Evolutionary conservation across 805 yeast species (phyloP), one percentile per base, ranked within the genome.

Genomic region (Grigorovia transvaalensis): DNA sequence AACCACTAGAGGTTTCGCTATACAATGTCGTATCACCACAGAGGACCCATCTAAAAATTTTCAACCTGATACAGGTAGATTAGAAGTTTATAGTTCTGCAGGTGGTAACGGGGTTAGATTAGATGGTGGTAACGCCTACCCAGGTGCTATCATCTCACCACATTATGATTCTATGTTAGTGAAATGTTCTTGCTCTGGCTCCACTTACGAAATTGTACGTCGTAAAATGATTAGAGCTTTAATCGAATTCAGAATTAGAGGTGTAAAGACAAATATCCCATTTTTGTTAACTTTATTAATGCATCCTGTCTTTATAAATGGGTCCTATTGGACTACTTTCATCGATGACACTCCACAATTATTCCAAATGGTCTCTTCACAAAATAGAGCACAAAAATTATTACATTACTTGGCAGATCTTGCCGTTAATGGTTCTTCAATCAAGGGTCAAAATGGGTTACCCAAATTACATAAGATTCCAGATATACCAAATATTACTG

Each of bases 31-130:
- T 77, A 93, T 93, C 74, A 91, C 98, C 53, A 91, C 99, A 49
- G 99, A 93, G 72, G 99, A 91, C 68, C 98, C 99, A 13, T 67
- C 95, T 50, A 90, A 90, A 74, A 88, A 85, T 67, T 91, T 91
- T 82, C 97, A 88, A 73, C 99, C 99, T n/a, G 99, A 91, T 68
- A 93, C 98, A 2, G 99, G 99, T 68, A 89, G 90, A 72, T 85
- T 91, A 62, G 99, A 91, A 71, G 99, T 91, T 46, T 91, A 91
- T 76, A 82, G 98, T 70, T 89, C 97, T 46, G 88, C 98, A 20
- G 99, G 99, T 73, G 99, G 99, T 77, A 93, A 93, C 67, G 99
- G 99, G 71, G 97, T 93, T 47, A 84, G 99, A 75, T 78, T 93
- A 61, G 99, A 91, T 65, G 99, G 99, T 74, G 98, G 98, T 73